Base-by-base conservation (phyloP, 352 stramenopile genomes). In the Phytophthora hybrid region DNA sequence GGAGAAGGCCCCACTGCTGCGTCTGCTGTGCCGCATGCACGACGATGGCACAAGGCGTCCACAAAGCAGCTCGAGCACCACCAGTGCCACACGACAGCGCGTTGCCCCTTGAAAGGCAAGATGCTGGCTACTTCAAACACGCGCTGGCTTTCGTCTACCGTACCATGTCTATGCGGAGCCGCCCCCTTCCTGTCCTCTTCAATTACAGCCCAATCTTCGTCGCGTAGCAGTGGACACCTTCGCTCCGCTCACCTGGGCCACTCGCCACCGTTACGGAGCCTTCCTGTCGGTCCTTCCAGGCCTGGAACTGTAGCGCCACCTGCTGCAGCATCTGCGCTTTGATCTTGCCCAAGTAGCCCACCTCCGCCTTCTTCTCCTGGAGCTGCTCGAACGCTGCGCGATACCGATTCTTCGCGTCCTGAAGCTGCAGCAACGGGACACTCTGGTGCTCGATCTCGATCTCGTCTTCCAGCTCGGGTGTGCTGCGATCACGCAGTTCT, bases 291-390 rank as follows among this genome's bases (percentile, higher is more conserved):
- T 73, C 54, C 51, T 51, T 87, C 82, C 84, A 92, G 1, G 23
- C 18, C 31, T 92, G 74, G 23, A 90, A 91, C n/a, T 83, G 82
- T 47, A 69, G 72, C 41, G 80, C 85, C 53, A 91, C 73, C 16
- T 79, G 71, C 59, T 79, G 72, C 56, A 92, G 71, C 81, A 92
- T 89, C 63, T 92, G 82, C 59, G 79, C 78, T 63, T 87, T 89
- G 63, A 90, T 85, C 60, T 89, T 88, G 56, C 66, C 46, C 47
- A 92, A 44, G 61, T 90, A 90, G 10, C 66, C 61, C 60, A 87
- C 67, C 59, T 92, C 37, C 32, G 82, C 81, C 54, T 82, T 86
- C 53, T 81, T 83, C 78, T 89, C 80, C 44, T 83, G 71, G 57
- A 90, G 85, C 39, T 66, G 63, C 55, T 90, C 82, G 63, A 81